These are phyloP conservation scores for Endocarpon pusillum DNA, from an alignment of 495 filamentous ascomycete species.

Conservation along the genomic window DNA sequence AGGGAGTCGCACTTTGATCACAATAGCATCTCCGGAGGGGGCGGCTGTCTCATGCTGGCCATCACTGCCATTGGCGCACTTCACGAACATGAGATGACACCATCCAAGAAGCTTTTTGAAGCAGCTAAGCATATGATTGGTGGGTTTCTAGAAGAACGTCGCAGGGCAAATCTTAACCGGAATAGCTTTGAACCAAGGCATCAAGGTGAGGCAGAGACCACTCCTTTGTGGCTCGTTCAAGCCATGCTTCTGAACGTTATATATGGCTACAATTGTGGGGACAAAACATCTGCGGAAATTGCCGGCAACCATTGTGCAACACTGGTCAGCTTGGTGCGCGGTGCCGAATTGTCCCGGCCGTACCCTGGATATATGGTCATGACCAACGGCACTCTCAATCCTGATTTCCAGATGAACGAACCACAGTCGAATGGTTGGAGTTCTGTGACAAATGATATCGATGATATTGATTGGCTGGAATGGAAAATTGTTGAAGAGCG, in stretches of 20 bases:
- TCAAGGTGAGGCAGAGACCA: slow-evolving; percentile 57
- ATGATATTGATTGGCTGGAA: slow-evolving; percentile 68
- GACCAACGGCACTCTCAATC: slow-evolving; percentile 22
- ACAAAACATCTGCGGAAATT: slow-evolving; percentile 78
- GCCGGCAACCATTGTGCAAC: slow-evolving; percentile 83
- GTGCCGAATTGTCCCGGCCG: slow-evolving; percentile 53
- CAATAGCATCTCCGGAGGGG: slow-evolving; percentile 54
- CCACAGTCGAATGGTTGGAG: slow-evolving; percentile 14
- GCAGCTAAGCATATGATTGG: slow-evolving; percentile 91
- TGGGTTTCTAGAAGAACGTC: slow-evolving; percentile 79
- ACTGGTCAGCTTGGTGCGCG: slow-evolving; percentile 76
- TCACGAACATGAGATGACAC: slow-evolving; percentile 70
- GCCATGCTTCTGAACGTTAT: slow-evolving; percentile 95
- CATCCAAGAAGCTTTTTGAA: slow-evolving; percentile 79
- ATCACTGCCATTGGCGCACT: slow-evolving; percentile 93
- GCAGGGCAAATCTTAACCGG: slow-evolving; percentile 74
- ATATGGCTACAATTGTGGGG: slow-evolving; percentile 89
- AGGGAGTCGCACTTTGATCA: slow-evolving; percentile 39
- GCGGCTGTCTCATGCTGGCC: slow-evolving; percentile 78
- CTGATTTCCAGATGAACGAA: slow-evolving; percentile 1
- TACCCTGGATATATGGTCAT: slow-evolving; percentile 25
- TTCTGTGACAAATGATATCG: slow-evolving; percentile 24
- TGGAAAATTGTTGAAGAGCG: slow-evolving; percentile 86
- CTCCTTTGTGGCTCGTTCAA: slow-evolving; percentile 93
- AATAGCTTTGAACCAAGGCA: slow-evolving; percentile 41